Base-by-base conservation (phyloP, 2,329 filamentous ascomycete species). In the Fusarium verticillioides region DNA sequence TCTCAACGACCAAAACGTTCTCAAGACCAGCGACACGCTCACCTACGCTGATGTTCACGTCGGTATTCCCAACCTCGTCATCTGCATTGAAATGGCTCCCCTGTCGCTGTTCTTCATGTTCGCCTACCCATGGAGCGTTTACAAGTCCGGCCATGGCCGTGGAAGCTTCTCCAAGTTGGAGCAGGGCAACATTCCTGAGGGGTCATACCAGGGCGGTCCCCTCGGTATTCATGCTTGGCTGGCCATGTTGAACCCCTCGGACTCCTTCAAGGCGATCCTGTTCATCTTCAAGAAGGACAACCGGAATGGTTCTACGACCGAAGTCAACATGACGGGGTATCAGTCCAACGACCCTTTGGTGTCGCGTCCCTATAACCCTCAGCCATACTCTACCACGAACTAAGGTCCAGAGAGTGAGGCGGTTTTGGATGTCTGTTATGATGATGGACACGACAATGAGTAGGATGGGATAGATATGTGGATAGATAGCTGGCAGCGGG, bases 11-110 rank as follows among this genome's bases (percentile, higher is more conserved):
- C 50, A 43, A 9, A 36, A 52, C 2, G 49, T 54, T 2, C 73
- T 77, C 7, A 59, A 70, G 9, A 59, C 61, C 3, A 74, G 68
- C 15, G 61, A 68, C 18, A 67, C 57, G 3, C 73, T 77, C 2
- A 77, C 75, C 1, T 77, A 62, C 18, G 75, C 75, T 2, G 75
- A 77, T 44, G 59, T 77, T 7, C 63, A 77, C 21, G 40, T 77
- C 8, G 73, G 75, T 4, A 74, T 77, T 2, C 75, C 75, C 30
- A 76, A 73, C 30, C 46, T 77, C 1, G 54, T 77, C 21, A 63
- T 63, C 4, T 77, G 75, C 28, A 52, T 73, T 4, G 62, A 74
- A 23, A 74, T 74, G 75, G 68, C 77, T 19, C 75, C 75, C 3
- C 10, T 77, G 9, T 54, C 75, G 0, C 39, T 77, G 0, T 70